These are phyloP conservation scores for Sparassis latifolia DNA, from an alignment of 1,284 basidiomycete genomes.

Conservation along the genomic window DNA sequence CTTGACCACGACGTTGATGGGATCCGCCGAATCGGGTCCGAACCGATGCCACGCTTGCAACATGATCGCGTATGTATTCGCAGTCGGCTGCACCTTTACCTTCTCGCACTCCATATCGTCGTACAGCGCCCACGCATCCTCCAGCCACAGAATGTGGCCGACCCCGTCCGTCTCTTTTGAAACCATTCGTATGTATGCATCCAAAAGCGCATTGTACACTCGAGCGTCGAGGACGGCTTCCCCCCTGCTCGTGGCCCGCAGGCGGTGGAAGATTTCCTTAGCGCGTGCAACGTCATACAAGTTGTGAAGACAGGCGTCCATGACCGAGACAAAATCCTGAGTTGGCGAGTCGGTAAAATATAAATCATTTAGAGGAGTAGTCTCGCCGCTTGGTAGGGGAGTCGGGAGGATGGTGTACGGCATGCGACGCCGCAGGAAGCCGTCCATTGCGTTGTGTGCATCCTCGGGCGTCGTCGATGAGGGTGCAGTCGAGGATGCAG, in stretches of 20 bases:
- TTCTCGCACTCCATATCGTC: conserved; percentile 43
- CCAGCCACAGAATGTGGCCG: conserved; percentile 39
- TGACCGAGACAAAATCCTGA: conserved; percentile 65
- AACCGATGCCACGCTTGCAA: conserved; percentile 48
- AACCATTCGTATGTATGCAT: conserved; percentile 59
- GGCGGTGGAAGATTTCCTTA: conserved; percentile 54
- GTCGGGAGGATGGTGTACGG: conserved; percentile 57
- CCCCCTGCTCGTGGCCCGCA: conserved; percentile 33
- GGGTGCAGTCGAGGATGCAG: conserved; percentile 9
- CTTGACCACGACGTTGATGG: conserved; percentile 2
- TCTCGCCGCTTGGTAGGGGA: conserved; percentile 44
- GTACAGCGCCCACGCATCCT: conserved; percentile 54
- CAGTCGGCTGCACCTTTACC: conserved; percentile 45
- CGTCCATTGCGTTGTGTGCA: conserved; percentile 27
- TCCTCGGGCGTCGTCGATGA: conserved; percentile 1
- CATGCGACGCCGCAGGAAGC: conserved; percentile 41
- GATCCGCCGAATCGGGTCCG: conserved; percentile 27
- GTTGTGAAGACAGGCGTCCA: conserved; percentile 74
- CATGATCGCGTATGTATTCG: conserved; percentile 63
- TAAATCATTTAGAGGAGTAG: conserved; percentile 37
- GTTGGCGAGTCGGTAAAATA: conserved; percentile 61
- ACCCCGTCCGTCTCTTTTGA: conserved; percentile 36
- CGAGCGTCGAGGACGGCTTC: conserved; percentile 33
- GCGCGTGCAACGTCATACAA: conserved; percentile 69
- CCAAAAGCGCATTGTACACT: conserved; percentile 51